Evolutionary conservation across 257 asterid species (phyloP).

Genomic region (Salvia hispanica): DNA sequence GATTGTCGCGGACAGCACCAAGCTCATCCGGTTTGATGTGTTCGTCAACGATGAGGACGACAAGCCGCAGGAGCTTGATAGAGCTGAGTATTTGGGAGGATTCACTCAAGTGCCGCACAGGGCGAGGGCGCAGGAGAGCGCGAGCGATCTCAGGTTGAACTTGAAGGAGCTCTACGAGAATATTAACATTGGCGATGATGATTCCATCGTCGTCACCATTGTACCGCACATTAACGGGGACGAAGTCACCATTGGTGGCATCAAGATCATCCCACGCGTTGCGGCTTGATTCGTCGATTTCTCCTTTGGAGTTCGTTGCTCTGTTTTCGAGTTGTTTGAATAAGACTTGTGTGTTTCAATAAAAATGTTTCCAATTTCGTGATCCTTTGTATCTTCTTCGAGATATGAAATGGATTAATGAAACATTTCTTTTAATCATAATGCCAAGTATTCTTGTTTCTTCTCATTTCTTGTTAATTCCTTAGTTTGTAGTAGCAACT

Average conservation of each 20-base stretch:
- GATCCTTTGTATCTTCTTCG: no score
- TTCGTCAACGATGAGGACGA: constrained; percentile 53
- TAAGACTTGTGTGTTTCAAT: no score
- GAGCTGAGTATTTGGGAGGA: background rate
- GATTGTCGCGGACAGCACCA: constrained; percentile 33
- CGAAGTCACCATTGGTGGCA: constrained; percentile 12
- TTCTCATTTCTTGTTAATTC: no score
- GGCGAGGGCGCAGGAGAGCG: background rate
- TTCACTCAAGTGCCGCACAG: constrained; percentile 10
- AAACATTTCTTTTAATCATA: no score
- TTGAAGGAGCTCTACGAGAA: background rate
- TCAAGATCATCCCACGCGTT: background rate
- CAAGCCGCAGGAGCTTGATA: constrained; percentile 4
- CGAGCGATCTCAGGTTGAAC: background rate
- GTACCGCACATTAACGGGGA: constrained; percentile 9
- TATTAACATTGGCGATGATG: background rate
- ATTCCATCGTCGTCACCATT: background rate
- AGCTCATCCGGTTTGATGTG: constrained; percentile 39
- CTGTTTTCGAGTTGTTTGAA: no score
- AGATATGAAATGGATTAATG: no score
- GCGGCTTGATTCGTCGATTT: background rate
- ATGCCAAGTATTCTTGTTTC: no score
- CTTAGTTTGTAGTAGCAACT: no score
- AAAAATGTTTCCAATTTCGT: no score
- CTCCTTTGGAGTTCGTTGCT: no score